Base-by-base conservation (phyloP, 208 protist genomes). In the Acanthamoeba royreba region DNA sequence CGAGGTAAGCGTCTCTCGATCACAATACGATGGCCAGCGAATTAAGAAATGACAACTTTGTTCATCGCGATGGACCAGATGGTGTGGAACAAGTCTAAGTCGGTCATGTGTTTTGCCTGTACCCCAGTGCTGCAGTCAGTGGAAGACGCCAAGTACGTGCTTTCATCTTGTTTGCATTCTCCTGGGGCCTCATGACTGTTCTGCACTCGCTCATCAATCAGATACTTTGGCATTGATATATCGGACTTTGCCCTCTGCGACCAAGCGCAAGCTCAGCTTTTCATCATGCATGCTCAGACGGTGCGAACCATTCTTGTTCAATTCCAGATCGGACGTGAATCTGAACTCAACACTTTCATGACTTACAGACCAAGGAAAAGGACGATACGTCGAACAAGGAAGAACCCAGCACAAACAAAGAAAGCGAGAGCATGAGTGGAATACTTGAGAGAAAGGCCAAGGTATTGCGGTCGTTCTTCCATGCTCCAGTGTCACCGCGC, bases 231-330 rank as follows among this genome's bases (percentile, higher is more conserved):
- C 45, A 31, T 89, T n/a, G 38, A 58, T 38, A 63, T 89, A 15
- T 63, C 43, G 7, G 81, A 89, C 81, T 89, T 89, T 89, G 81
- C 81, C 19, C 31, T 89, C 17, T 42, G 38, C 49, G 81, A 89
- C 38, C 40, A 52, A 22, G 28, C 81, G 7, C 25, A 49, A 22
- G 40, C 43, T 15, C 25, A 45, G 22, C 81, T 89, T 7, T 33
- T 89, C 81, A 63, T 63, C 7, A 19, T 35, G 55, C 55, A 63
- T n/a, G 55, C 55, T 63, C 55, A 63, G 55, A 35, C 55, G 55
- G 55, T 63, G 33, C 55, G 9, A 9, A 19, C 1, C n/a, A 19
- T 28, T 28, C 7, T 17, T 7, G n/a, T 3, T 17, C 53, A 5
- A 2, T 61, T 17, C 31, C n/a, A n/a, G 53, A 17, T 5, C 11